Evolutionary conservation across 495 filamentous ascomycete species (phyloP).

Genomic region (Venustampulla echinocandica): DNA sequence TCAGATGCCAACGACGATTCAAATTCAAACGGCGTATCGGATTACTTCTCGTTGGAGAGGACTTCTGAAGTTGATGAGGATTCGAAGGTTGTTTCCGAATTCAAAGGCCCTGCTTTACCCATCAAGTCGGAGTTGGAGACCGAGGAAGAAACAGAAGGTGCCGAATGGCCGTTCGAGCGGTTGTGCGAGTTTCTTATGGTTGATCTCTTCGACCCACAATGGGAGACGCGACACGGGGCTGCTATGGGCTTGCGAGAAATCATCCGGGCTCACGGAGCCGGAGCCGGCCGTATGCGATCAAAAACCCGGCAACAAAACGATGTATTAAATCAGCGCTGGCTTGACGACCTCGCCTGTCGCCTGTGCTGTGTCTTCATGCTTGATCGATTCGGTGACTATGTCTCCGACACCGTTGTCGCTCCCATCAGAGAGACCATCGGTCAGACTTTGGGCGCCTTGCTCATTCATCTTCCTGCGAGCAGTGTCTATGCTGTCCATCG

Average conservation of each 20-base stretch:
- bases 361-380: conserved; percentile 94
- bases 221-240: conserved; percentile 96
- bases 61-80: conserved; percentile 69
- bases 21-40: conserved; percentile 41
- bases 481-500: conserved; percentile 75
- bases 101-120: conserved; percentile 65
- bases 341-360: conserved; percentile 87
- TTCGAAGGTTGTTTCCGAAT: conserved; percentile 86
- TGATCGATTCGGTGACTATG: conserved; percentile 94
- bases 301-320: conserved; percentile 69
- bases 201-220: conserved; percentile 87
- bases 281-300: conserved; percentile 71
- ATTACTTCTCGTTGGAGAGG: conserved; percentile 84
- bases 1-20: conserved; percentile 54
- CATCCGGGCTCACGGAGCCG: conserved; percentile 80
- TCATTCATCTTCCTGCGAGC: conserved; percentile 64
- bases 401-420: conserved; percentile 92
- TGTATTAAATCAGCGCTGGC: conserved; percentile 67
- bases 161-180: conserved; percentile 90
- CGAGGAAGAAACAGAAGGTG: conserved; percentile 65
- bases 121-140: conserved; percentile 56
- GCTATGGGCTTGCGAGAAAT: conserved; percentile 93
- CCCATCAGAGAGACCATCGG: conserved; percentile 94
- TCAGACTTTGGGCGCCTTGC: conserved; percentile 83
- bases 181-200: conserved; percentile 88